Conservation (phyloP, 139 green algal genomes). For the Spirogloea muscicola region DNA sequence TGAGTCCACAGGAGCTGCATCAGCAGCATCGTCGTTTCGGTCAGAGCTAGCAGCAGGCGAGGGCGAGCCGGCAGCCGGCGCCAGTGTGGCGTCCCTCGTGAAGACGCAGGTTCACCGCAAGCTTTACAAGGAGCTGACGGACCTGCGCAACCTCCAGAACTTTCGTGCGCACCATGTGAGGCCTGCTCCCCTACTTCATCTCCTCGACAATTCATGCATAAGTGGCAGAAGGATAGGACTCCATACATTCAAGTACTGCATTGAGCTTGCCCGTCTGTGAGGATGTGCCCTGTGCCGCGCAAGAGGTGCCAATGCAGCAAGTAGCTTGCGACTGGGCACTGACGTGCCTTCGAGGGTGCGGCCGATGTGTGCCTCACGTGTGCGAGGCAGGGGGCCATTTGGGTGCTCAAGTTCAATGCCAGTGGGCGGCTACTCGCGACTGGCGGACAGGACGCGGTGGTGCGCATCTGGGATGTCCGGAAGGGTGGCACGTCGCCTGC, state of each 20-base stretch:
- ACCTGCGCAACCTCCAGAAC: slow-evolving; percentile 62
- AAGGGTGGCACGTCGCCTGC: no score
- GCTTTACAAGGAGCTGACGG: slow-evolving; percentile 60
- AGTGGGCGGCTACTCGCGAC: slow-evolving; percentile 74
- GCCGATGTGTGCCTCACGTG: not conserved
- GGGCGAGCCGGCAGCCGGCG: not conserved
- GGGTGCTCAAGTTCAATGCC: slow-evolving; percentile 60
- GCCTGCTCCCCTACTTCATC: no score
- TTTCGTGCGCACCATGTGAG: slow-evolving; percentile 50
- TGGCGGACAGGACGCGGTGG: slow-evolving; percentile 76
- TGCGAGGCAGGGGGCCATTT: slow-evolving; percentile 33
- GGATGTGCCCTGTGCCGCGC: no score
- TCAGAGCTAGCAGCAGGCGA: no score
- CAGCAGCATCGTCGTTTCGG: no score
- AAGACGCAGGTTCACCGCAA: slow-evolving; percentile 65
- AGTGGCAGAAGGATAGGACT: no score
- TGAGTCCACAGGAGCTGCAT: no score
- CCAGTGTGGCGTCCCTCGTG: slow-evolving; percentile 6
- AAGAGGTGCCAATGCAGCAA: no score
- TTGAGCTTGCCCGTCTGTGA: no score
- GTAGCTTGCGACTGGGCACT: not conserved
- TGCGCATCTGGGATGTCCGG: slow-evolving; percentile 49
- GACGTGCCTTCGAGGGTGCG: not conserved
- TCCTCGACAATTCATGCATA: no score
- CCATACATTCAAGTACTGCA: no score